These are phyloP conservation scores for Exophiala sp. DNA, from an alignment of 2,329 filamentous ascomycete species.

Conservation along the genomic window DNA sequence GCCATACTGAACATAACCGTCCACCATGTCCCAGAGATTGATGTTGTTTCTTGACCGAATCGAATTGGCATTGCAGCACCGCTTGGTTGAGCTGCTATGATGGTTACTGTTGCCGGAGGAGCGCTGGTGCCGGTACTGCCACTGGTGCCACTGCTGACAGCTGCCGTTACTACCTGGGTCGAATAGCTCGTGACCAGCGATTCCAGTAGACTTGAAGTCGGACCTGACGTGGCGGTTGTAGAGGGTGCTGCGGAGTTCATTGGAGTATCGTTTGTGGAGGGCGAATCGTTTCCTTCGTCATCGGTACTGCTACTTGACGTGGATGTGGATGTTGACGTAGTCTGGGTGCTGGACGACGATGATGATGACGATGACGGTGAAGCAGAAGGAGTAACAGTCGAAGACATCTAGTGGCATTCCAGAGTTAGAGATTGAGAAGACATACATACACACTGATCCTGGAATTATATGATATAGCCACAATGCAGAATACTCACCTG, in stretches of 20 bases:
- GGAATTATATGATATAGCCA: background rate
- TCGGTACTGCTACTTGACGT: background rate
- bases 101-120: background rate
- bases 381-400: background rate
- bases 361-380: background rate
- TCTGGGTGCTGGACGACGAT: background rate
- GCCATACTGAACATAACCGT: no score
- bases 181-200: background rate
- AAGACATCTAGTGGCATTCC: background rate
- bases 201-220: background rate
- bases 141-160: background rate
- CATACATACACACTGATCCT: background rate
- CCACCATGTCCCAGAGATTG: no score
- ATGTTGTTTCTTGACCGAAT: no score
- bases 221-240: background rate
- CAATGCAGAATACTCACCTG: background rate
- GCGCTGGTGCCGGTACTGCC: background rate
- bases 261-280: background rate
- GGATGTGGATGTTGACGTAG: background rate
- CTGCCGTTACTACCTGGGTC: background rate
- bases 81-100: no score
- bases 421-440: background rate
- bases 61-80: no score
- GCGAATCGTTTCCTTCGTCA: background rate
- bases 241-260: background rate